A percentile compares a stretch with the other conserved stretches of the same genome.
Evolutionary conservation across 2,329 filamentous ascomycete species (phyloP).

Genomic region (Dactylellina drechsleri): DNA sequence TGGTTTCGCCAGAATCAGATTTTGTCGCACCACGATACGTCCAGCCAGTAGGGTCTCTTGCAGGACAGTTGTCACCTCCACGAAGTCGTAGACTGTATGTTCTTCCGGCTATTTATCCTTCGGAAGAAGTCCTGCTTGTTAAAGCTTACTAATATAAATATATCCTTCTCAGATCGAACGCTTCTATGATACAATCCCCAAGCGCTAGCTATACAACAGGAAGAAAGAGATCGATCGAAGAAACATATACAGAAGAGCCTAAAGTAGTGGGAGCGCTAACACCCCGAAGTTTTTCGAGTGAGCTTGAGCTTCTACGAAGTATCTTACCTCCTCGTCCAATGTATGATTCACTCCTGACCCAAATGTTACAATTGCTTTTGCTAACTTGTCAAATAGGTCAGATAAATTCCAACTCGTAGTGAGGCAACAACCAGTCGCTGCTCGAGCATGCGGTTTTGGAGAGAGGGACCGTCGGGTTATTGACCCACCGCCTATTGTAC

Average conservation of each 20-base stretch:
- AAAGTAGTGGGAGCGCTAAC: conserved; percentile 21
- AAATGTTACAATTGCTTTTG: neutral
- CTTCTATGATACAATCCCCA: conserved; percentile 40
- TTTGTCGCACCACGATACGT: conserved; percentile 53
- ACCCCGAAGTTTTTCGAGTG: conserved; percentile 39
- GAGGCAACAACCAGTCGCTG: conserved; percentile 80
- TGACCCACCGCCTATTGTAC: conserved; percentile 83
- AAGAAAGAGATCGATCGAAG: conserved; percentile 44
- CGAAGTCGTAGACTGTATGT: conserved; percentile 51
- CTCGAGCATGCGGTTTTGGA: conserved; percentile 83
- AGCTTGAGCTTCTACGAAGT: conserved; percentile 46
- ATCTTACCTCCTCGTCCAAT: conserved; percentile 51
- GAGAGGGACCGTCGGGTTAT: conserved; percentile 83
- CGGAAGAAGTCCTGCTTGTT: neutral
- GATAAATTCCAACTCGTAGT: conserved; percentile 66
- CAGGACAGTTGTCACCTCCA: conserved; percentile 46
- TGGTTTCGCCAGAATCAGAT: conserved; percentile 47
- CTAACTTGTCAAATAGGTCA: conserved; percentile 27
- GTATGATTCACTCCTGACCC: conserved; percentile 27
- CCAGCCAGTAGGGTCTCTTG: conserved; percentile 47
- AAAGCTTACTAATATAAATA: conserved; percentile 1
- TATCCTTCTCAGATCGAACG: conserved; percentile 42
- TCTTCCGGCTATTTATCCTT: neutral
- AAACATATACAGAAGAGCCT: conserved; percentile 38
- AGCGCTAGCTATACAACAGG: conserved; percentile 44